Percentiles rank a stretch among this genome's conserved stretches.
Conservation (phyloP, 75 land plant genomes). For the Pinus taeda region DNA sequence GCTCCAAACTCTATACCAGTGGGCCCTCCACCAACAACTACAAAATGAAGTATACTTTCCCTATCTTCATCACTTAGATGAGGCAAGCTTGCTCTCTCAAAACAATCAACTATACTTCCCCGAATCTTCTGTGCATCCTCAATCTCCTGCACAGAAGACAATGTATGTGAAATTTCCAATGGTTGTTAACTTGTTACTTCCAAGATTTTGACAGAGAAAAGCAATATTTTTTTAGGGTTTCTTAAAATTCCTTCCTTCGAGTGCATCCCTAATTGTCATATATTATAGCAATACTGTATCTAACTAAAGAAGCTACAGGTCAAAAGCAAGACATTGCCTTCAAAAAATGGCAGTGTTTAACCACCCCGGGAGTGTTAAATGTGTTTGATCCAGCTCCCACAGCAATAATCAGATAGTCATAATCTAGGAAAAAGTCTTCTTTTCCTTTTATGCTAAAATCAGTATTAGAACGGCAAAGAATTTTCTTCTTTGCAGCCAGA, state of each 20-base stretch:
- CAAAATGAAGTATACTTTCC: slow-evolving; percentile 74
- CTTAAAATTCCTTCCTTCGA: not conserved
- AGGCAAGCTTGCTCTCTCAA: slow-evolving; percentile 86
- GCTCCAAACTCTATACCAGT: slow-evolving; percentile 97
- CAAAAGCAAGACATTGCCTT: slow-evolving; percentile 48
- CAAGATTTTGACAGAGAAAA: not conserved
- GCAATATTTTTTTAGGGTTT: not conserved
- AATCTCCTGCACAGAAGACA: slow-evolving; percentile 58
- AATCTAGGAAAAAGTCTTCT: slow-evolving; percentile 65
- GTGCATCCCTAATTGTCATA: slow-evolving; percentile 1
- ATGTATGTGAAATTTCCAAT: slow-evolving; percentile 1
- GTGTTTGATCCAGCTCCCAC: slow-evolving; percentile 84
- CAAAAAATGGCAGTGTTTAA: slow-evolving; percentile 89
- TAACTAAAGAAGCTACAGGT: not conserved
- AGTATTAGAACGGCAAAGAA: slow-evolving; percentile 49
- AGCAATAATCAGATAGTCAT: slow-evolving; percentile 82
- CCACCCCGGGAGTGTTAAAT: slow-evolving; percentile 96
- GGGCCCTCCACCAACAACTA: slow-evolving; percentile 94
- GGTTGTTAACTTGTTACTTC: not conserved
- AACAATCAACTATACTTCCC: slow-evolving; percentile 78
- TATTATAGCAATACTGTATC: not conserved
- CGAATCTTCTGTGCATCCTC: slow-evolving; percentile 94
- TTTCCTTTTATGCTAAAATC: slow-evolving; percentile 32
- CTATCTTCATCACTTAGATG: slow-evolving; percentile 69
- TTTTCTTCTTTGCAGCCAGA: slow-evolving; percentile 60